Evolutionary conservation across 2,329 filamentous ascomycete genomes (phyloP).

Genomic region (Neonectria ditissima): DNA sequence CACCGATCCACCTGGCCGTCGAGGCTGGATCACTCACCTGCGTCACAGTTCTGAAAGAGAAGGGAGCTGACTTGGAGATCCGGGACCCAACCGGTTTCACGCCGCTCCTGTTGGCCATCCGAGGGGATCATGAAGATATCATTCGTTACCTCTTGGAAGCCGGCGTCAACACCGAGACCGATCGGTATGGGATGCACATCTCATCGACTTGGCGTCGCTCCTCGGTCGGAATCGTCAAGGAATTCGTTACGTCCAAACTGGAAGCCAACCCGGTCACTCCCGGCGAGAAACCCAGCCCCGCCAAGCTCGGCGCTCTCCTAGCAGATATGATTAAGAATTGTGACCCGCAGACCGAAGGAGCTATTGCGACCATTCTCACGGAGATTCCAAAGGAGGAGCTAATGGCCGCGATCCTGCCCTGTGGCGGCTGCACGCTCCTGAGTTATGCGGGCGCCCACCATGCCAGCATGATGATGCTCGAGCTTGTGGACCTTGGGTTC

Average conservation of each 20-base stretch:
- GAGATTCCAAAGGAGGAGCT: conserved; percentile 33
- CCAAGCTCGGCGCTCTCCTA: conserved; percentile 30
- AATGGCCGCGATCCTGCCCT: conserved; percentile 36
- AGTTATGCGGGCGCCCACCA: conserved; percentile 32
- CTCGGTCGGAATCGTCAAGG: conserved; percentile 6
- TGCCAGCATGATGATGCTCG: conserved; percentile 28
- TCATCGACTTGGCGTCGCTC: conserved; percentile 6
- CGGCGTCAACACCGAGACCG: conserved; percentile 15
- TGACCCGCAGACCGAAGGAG: conserved; percentile 6
- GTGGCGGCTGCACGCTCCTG: conserved; percentile 40
- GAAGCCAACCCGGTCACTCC: not conserved
- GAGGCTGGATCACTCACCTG: conserved; percentile 34
- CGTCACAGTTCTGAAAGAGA: conserved; percentile 28
- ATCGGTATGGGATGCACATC: conserved; percentile 21
- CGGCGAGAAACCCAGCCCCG: not conserved
- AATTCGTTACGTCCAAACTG: conserved; percentile 15
- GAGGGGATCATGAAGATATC: conserved; percentile 24
- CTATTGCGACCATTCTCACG: conserved; percentile 30
- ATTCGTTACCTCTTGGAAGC: conserved; percentile 31
- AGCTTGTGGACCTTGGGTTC: conserved; percentile 37
- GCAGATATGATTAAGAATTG: conserved; percentile 31
- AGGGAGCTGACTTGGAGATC: conserved; percentile 29
- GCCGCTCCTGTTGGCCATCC: conserved; percentile 34
- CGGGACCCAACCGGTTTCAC: conserved; percentile 34
- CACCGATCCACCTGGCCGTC: conserved; percentile 38